Percentiles rank a stretch among this genome's conserved stretches.
Evolutionary conservation across 148 eudicot genomes (phyloP).

Genomic region (Spergularia marina): DNA sequence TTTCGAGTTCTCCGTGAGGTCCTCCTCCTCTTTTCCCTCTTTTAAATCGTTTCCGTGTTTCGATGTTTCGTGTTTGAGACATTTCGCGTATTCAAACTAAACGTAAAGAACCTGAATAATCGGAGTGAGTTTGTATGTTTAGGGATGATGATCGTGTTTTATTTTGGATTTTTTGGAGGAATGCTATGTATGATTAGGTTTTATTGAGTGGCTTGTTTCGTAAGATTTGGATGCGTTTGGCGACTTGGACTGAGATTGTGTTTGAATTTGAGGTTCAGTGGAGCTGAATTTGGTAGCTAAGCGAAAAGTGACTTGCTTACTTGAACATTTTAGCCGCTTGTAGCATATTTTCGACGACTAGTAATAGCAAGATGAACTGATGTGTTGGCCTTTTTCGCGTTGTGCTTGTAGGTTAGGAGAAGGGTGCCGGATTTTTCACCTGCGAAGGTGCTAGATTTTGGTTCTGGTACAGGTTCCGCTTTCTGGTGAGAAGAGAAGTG

Average conservation of each 20-base stretch:
- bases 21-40: neutral
- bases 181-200: neutral
- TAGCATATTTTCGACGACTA: neutral
- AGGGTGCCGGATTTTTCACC: slow-evolving; percentile 80
- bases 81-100: too few species aligned
- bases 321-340: neutral
- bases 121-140: neutral
- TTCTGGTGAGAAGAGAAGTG: slow-evolving; percentile 65
- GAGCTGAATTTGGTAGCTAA: too few species aligned
- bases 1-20: slow-evolving; percentile 79
- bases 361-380: neutral
- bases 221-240: too few species aligned
- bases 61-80: too few species aligned
- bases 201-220: too few species aligned
- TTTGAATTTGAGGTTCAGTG: too few species aligned
- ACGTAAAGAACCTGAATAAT: too few species aligned
- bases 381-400: neutral
- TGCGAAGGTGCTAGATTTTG: slow-evolving; percentile 79
- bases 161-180: neutral
- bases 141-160: neutral
- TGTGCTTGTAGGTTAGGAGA: slow-evolving; percentile 32
- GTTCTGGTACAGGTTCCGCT: slow-evolving; percentile 96
- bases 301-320: too few species aligned
- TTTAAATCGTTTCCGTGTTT: neutral
- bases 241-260: too few species aligned